A percentile compares a stretch with the other conserved stretches of the same genome.
Evolutionary conservation across 345 rosid genomes (phyloP).

Genomic region (Eucalyptus erythrocorys): DNA sequence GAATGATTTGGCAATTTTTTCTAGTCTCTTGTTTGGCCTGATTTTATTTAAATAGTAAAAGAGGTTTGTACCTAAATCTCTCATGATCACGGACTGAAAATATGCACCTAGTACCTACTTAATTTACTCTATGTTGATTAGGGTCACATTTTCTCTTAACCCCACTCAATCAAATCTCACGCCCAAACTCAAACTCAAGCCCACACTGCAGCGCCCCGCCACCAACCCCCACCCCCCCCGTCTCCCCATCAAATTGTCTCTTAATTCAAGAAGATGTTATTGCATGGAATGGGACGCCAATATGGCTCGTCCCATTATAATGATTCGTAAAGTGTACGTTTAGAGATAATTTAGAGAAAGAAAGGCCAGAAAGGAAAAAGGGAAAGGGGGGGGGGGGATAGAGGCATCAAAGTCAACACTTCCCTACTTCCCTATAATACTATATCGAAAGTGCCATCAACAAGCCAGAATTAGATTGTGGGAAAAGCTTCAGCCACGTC

Average conservation of each 20-base stretch:
- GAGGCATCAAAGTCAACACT: background rate
- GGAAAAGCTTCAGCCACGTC: background rate
- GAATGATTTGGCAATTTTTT: background rate
- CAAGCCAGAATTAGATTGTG: background rate
- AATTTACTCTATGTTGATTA: background rate
- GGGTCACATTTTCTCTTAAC: background rate
- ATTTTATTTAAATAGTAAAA: background rate
- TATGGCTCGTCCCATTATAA: background rate
- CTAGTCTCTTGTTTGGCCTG: background rate
- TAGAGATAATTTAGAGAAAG: background rate
- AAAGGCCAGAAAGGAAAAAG: background rate
- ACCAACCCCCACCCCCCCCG: too few relatives aligned
- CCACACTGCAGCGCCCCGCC: background rate
- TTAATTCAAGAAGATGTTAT: background rate
- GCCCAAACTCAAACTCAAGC: background rate
- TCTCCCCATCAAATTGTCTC: background rate
- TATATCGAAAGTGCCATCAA: background rate
- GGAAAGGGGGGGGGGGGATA: background rate
- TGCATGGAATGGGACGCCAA: background rate
- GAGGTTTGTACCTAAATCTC: background rate
- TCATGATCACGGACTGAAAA: background rate
- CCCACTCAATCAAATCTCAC: background rate
- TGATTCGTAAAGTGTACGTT: background rate
- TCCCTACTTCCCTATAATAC: background rate
- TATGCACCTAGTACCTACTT: background rate